Percentiles rank a stretch among this genome's conserved stretches.
phyloP scores from a whole-genome alignment of 2,329 filamentous ascomycete species.

The Colletotrichum trifolii region DNA sequence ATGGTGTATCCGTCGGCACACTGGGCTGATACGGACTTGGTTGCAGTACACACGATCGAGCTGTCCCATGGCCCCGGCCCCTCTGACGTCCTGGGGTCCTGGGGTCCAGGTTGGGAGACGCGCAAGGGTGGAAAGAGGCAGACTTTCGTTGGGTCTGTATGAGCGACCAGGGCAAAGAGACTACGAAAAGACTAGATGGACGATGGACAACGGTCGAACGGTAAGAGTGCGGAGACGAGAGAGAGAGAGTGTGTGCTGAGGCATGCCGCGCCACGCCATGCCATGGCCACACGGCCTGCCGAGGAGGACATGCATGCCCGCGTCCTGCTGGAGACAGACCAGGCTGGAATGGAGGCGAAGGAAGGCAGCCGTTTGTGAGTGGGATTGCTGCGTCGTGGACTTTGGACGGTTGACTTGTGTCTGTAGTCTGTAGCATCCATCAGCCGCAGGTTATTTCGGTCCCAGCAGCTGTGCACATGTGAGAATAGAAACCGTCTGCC shows the following conservation, averaged over 20 bases:
- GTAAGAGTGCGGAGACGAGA: neutral
- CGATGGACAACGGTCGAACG: neutral
- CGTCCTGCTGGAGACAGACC: slow-evolving; percentile 2
- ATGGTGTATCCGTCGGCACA: too few species aligned
- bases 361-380: neutral
- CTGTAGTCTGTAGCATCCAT: too few species aligned
- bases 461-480: neutral
- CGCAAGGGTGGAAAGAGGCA: neutral
- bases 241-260: slow-evolving; percentile 14
- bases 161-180: slow-evolving; percentile 25
- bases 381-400: too few species aligned
- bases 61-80: slow-evolving; percentile 23
- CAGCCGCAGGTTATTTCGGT: too few species aligned
- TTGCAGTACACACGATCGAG: neutral
- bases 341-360: neutral
- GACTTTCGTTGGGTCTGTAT: slow-evolving; percentile 6
- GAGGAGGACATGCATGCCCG: slow-evolving; percentile 29
- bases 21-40: too few species aligned
- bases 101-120: slow-evolving; percentile 27
- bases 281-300: slow-evolving; percentile 23
- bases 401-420: too few species aligned
- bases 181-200: slow-evolving; percentile 1
- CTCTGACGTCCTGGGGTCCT: slow-evolving; percentile 30
- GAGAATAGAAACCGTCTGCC: slow-evolving; percentile 29
- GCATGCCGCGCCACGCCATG: slow-evolving; percentile 32